Conservation (phyloP, 768 basidiomycete species). For the Pleurotus pulmonarius region DNA sequence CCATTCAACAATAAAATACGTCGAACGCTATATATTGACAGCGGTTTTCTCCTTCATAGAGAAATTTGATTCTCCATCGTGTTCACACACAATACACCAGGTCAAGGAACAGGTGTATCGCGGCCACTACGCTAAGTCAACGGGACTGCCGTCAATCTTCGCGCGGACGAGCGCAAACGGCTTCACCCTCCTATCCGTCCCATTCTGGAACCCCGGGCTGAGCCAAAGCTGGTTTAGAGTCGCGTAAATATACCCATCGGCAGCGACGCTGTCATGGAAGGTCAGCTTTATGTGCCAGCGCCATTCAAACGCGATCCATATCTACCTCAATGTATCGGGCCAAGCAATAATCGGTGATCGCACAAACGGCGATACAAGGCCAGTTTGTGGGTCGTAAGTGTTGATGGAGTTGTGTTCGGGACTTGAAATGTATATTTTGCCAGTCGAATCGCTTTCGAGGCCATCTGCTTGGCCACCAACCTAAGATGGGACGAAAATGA, state of each 20-base stretch:
- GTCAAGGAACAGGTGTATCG: no score
- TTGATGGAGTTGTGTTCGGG: slow-evolving; percentile 16
- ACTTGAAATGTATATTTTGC: slow-evolving; percentile 13
- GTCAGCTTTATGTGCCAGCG: neutral
- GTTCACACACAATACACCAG: no score
- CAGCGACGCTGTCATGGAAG: slow-evolving; percentile 7
- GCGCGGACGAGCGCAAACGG: slow-evolving; percentile 13
- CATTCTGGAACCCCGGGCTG: slow-evolving; percentile 12
- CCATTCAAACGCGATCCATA: neutral
- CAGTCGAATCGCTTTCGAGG: slow-evolving; percentile 13
- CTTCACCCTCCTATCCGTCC: slow-evolving; percentile 12
- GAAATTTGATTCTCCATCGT: no score
- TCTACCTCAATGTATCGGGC: slow-evolving; percentile 12
- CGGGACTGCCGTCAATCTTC: slow-evolving; percentile 8
- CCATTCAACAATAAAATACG: no score
- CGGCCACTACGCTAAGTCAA: neutral
- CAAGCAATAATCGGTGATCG: slow-evolving; percentile 14
- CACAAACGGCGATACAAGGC: slow-evolving; percentile 11
- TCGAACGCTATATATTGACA: no score
- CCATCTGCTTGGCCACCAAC: slow-evolving; percentile 16
- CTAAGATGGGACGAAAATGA: no score
- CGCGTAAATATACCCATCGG: slow-evolving; percentile 13
- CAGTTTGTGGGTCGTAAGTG: slow-evolving; percentile 12
- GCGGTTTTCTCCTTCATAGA: no score
- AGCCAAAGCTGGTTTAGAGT: slow-evolving; percentile 14